phyloP scores from a whole-genome alignment of 2,329 filamentous ascomycete species.

The Rutstroemia sp. region DNA sequence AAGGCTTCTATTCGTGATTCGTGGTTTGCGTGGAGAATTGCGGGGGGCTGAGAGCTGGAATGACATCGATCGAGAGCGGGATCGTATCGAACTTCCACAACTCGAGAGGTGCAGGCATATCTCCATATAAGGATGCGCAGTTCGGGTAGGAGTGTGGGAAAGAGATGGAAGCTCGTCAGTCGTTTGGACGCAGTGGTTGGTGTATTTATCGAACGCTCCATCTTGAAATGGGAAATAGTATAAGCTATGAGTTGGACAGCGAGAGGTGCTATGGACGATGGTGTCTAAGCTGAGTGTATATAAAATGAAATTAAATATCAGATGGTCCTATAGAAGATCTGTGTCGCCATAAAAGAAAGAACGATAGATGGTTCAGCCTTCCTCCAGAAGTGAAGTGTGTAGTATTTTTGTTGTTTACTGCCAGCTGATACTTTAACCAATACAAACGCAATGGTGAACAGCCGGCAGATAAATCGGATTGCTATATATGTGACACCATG shows the following conservation, averaged over 20 bases:
- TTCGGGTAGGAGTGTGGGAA: slow-evolving; percentile 24
- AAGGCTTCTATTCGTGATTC: slow-evolving; percentile 38
- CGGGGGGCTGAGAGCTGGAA: slow-evolving; percentile 33
- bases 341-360: background rate
- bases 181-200: background rate
- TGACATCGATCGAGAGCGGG: slow-evolving; percentile 24
- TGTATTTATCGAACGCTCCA: background rate
- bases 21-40: slow-evolving; percentile 34
- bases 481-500: background rate
- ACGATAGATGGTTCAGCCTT: background rate
- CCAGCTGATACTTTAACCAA: no score
- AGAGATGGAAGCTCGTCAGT: slow-evolving; percentile 19
- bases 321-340: background rate
- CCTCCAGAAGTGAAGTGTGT: no score
- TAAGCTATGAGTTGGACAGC: background rate
- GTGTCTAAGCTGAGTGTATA: background rate
- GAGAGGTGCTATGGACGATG: background rate
- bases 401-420: no score
- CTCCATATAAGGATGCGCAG: slow-evolving; percentile 26
- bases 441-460: no score
- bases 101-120: slow-evolving; percentile 20
- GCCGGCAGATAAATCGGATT: background rate
- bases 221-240: background rate
- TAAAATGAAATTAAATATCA: background rate
- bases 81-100: slow-evolving; percentile 30